Conservation (phyloP, 257 asterid species). For the Ophiorrhiza pumila region DNA sequence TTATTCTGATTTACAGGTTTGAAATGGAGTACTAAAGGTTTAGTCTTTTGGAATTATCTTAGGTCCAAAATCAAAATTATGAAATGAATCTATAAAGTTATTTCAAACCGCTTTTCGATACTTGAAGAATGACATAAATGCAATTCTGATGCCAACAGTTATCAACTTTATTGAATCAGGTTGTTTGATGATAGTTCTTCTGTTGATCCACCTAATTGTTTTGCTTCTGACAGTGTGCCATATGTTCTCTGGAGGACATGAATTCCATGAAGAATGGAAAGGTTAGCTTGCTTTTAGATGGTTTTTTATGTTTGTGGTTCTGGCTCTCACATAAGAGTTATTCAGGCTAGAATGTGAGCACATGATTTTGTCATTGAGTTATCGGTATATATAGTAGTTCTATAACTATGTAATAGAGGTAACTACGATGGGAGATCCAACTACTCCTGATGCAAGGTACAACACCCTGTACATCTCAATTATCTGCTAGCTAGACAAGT, state of each 20-base stretch:
- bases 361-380: background rate
- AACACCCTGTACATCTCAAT: background rate
- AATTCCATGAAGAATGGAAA: conserved; percentile 61
- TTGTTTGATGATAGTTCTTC: conserved; percentile 1
- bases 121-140: background rate
- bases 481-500: background rate
- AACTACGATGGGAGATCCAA: background rate
- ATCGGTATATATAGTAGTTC: background rate
- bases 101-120: background rate
- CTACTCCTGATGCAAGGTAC: background rate
- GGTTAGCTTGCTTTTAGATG: conserved; percentile 45
- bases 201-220: conserved; percentile 9
- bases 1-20: background rate
- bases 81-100: background rate
- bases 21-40: background rate
- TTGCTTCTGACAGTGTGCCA: conserved; percentile 75
- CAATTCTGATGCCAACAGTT: background rate
- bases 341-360: background rate
- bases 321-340: background rate
- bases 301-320: background rate
- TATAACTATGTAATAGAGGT: background rate
- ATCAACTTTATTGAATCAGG: background rate
- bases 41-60: background rate
- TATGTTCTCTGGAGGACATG: conserved; percentile 82
- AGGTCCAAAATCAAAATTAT: background rate